Conservation (phyloP, 768 basidiomycete species). For the Trametes cingulata region DNA sequence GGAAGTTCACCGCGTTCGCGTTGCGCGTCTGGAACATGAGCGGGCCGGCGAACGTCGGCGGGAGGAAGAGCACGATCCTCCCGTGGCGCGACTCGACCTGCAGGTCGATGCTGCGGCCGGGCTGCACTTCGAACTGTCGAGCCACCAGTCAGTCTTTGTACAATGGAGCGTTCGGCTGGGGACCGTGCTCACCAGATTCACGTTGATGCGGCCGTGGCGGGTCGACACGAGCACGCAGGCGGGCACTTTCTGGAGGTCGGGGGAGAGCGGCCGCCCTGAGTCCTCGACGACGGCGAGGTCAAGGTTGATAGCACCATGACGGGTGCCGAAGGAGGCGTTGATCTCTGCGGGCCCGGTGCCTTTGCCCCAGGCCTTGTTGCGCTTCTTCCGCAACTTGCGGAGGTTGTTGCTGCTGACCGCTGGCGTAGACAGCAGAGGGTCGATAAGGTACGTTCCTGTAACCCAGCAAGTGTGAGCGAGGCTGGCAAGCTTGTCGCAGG, state of each 20-base stretch:
- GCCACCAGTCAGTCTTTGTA: neutral
- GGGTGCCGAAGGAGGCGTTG: constrained; percentile 28
- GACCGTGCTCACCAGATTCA: constrained; percentile 25
- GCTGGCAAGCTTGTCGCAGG: neutral
- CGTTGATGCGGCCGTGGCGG: constrained; percentile 24
- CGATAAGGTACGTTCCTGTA: constrained; percentile 21
- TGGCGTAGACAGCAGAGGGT: constrained; percentile 13
- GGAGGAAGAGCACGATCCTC: constrained; percentile 21
- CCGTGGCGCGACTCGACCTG: constrained; percentile 16
- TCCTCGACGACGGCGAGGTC: constrained; percentile 25
- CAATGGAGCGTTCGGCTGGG: too few species aligned
- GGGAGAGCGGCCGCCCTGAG: neutral
- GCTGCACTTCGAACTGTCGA: constrained; percentile 18
- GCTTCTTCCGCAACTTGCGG: neutral
- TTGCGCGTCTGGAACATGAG: constrained; percentile 13
- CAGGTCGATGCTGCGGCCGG: constrained; percentile 17
- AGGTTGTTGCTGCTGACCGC: neutral
- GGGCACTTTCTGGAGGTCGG: neutral
- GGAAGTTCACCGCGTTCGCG: constrained; percentile 13
- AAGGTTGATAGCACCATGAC: constrained; percentile 27
- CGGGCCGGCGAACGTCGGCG: constrained; percentile 23
- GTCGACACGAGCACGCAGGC: constrained; percentile 21
- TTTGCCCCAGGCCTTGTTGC: constrained; percentile 7
- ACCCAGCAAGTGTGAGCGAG: constrained; percentile 7
- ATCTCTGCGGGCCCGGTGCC: constrained; percentile 1